Evolutionary conservation across 345 rosid species (phyloP).

Genomic region (Pistacia atlantica): DNA sequence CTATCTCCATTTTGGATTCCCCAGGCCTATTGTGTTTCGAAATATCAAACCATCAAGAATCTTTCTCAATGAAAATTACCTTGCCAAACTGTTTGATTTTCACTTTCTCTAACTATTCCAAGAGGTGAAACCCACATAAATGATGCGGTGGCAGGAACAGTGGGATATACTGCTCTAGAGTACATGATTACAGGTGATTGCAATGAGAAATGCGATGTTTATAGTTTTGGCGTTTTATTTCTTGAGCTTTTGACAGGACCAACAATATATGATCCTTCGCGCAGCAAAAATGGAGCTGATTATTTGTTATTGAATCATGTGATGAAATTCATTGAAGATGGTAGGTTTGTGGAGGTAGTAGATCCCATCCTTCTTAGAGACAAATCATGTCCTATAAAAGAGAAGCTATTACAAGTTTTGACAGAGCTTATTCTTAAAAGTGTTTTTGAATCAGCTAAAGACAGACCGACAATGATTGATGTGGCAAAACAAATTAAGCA

Average conservation of each 20-base stretch:
- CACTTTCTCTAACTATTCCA: too few relatives aligned
- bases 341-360: not conserved
- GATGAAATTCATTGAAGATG: not conserved
- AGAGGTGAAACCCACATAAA: not conserved
- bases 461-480: conserved; percentile 27
- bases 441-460: not conserved
- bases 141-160: not conserved
- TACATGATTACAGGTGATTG: not conserved
- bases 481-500: conserved; percentile 25
- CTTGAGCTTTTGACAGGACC: not conserved
- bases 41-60: conserved; percentile 6
- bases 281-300: not conserved
- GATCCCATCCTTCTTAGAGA: conserved; percentile 19
- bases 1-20: conserved; percentile 23
- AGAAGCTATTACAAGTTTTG: conserved; percentile 7
- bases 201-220: conserved; percentile 5
- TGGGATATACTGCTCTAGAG: not conserved
- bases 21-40: conserved; percentile 18
- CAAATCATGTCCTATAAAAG: not conserved
- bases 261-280: accelerated
- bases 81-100: not conserved
- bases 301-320: not conserved
- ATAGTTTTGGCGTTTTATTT: not conserved
- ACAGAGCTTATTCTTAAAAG: not conserved
- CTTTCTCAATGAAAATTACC: not conserved